Conservation (phyloP, 2,329 filamentous ascomycete genomes). For the Aspergillus awamori region DNA sequence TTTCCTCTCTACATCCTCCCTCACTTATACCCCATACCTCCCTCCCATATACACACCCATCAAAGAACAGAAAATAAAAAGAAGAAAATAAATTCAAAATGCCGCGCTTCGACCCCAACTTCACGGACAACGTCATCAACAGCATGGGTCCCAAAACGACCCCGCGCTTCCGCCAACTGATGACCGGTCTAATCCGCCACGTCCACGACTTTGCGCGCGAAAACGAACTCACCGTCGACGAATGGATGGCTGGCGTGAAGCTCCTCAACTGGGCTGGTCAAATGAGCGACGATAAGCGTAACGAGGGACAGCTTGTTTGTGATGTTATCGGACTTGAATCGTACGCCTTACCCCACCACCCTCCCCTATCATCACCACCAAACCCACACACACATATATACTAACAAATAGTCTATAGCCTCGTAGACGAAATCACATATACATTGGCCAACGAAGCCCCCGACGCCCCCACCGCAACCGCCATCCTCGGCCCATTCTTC, state of each 20-base stretch:
- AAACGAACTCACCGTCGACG: slow-evolving; percentile 60
- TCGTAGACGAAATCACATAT: slow-evolving; percentile 81
- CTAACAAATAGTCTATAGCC: slow-evolving; percentile 33
- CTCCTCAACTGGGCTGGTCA: slow-evolving; percentile 64
- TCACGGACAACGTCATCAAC: slow-evolving; percentile 72
- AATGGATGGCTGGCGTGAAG: slow-evolving; percentile 60
- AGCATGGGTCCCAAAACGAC: slow-evolving; percentile 72
- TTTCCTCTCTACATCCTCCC: not conserved
- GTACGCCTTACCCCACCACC: slow-evolving; percentile 33
- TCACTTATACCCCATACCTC: not conserved
- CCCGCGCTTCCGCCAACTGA: slow-evolving; percentile 67
- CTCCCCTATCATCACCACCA: no score
- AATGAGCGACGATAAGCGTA: slow-evolving; percentile 64
- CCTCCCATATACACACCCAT: not conserved
- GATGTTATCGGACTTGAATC: slow-evolving; percentile 63
- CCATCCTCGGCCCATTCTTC: slow-evolving; percentile 86
- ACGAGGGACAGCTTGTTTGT: slow-evolving; percentile 64
- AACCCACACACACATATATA: not conserved
- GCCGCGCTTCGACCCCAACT: slow-evolving; percentile 48
- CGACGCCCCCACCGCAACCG: slow-evolving; percentile 67
- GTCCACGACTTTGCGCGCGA: slow-evolving; percentile 63
- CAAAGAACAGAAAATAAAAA: not conserved
- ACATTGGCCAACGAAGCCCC: slow-evolving; percentile 58
- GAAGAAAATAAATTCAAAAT: slow-evolving; percentile 10
- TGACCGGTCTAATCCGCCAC: slow-evolving; percentile 56